Evolutionary conservation across 768 basidiomycete species (phyloP), one percentile per base, ranked within the genome.

Genomic region (Pholiota molesta): DNA sequence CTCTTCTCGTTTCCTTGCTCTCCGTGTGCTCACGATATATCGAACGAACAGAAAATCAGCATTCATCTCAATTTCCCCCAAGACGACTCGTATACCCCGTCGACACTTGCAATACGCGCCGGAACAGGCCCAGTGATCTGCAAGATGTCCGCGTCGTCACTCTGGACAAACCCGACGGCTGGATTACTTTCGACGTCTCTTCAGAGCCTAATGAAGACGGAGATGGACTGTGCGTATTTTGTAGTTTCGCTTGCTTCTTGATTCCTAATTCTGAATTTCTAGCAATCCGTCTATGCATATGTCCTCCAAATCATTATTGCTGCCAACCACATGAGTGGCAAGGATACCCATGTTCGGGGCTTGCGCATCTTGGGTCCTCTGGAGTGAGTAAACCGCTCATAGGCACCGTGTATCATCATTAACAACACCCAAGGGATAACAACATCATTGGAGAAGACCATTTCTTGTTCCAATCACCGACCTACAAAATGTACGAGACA

Each of bases 51-150:
- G 93, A 95, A 96, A 89, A 79, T 97, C 56, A 91, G 91, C 67
- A 85, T 97, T 51, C 85, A 86, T 73, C 86, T 96, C 40, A 90
- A 90, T 69, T 92, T 87, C 73, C 81, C 83, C 4, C 85, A 86
- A 55, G 97, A 99, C 71, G 97, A 99, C 71, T 99, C 97, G 0
- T 99, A 99, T 73, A 99, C 97, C 0, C 97, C 97, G 0, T 91
- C 93, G 0, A 92, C 91, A 19, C 81, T 99, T 62, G 89, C 90
- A 1, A 87, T 99, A 39, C 88, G 94, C 53, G 96, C 96, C 0
- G 97, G 97, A 16, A 98, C 95, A 11, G 90, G 94, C 13, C 88
- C 6, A 91, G 88, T 61, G 97, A 99, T 74, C 81, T 99, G 9
- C 95, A 98, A 75, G 97, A 99, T 70, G 90, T 96, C 26, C 85